Base-by-base conservation (phyloP, 345 rosid species). In the Geranium brycei region DNA sequence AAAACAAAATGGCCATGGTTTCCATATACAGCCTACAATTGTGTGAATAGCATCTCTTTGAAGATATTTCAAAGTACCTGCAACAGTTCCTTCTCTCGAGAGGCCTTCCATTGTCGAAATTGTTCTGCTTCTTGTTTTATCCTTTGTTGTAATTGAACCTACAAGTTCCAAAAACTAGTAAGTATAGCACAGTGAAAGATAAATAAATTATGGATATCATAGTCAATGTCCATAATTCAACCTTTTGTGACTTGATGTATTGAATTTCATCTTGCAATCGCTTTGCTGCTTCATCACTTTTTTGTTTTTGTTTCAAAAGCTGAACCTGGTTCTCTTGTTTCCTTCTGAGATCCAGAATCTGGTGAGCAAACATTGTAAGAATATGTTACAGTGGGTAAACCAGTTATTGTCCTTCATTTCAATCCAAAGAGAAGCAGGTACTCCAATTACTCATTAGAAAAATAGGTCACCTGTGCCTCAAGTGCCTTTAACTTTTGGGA, bases 101-200 rank as follows among this genome's bases (percentile, higher is more conserved):
- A 90, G 66, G 99, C 96, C 75, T 93, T 93, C 99, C 97, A 93
- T 59, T 85, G 99, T 56, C 97, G 86, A 77, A 93, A 93, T 71
- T 90, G 99, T 71, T 90, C 99, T 23, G 97, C 95, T 77, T 93
- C 99, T 80, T 90, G 97, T 81, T 88, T 93, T 80, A 93, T 93
- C 71, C 83, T 93, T 64, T 90, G 92, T 68, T 90, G 99, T 74
- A 93, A 78, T 75, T 93, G 99, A 79, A 93, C 99, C 99, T 93
- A 62, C 12, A 73, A 57, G 61, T 30, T 58, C 68, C 67, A 23
- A 19, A 51, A 65, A 32, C 2, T 23, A 65, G 19, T 62, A 47
- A 47, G 53, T 13, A 47, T 13, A 47, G 15, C 53, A 47, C 11
- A 13, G 53, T 47, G 15, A 47, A 6, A 47, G 11, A 47, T 15